phyloP scores from a whole-genome alignment of 768 basidiomycete species.

The Panus rudis region DNA sequence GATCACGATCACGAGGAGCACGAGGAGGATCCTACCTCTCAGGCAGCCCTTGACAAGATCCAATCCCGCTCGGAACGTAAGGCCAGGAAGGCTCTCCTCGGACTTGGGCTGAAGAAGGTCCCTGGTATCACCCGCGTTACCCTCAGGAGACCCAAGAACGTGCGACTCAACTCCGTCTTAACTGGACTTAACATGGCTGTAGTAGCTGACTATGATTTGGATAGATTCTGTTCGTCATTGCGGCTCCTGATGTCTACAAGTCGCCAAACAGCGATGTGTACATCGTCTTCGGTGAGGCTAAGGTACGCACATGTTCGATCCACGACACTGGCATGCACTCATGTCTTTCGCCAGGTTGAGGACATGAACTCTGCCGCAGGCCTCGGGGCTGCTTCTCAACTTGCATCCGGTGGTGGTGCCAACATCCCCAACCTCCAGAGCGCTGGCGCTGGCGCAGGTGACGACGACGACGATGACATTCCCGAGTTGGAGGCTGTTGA shows the following conservation, averaged over 20 bases:
- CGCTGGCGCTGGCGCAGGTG: constrained; percentile 49
- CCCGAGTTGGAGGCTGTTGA: constrained; percentile 80
- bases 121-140: constrained; percentile 92
- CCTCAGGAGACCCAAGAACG: constrained; percentile 90
- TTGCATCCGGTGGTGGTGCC: constrained; percentile 43
- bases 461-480: constrained; percentile 63
- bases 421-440: constrained; percentile 42
- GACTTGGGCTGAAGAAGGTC: constrained; percentile 89
- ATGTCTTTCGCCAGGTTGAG: constrained; percentile 52
- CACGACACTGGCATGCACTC: neutral
- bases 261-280: constrained; percentile 96
- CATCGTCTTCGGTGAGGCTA: constrained; percentile 98
- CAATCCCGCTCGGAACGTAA: constrained; percentile 94
- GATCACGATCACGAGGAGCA: constrained; percentile 47
- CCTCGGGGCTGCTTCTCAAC: constrained; percentile 72
- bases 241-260: constrained; percentile 96
- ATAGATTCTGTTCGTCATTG: constrained; percentile 86
- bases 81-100: constrained; percentile 87
- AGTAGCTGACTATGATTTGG: neutral
- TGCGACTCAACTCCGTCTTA: constrained; percentile 29
- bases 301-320: constrained; percentile 43
- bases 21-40: constrained; percentile 80
- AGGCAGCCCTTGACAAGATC: constrained; percentile 84
- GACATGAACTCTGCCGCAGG: constrained; percentile 81
- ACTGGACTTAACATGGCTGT: neutral